phyloP scores from a whole-genome alignment of 1,284 basidiomycete genomes.

The Phenoliferia sp. region DNA sequence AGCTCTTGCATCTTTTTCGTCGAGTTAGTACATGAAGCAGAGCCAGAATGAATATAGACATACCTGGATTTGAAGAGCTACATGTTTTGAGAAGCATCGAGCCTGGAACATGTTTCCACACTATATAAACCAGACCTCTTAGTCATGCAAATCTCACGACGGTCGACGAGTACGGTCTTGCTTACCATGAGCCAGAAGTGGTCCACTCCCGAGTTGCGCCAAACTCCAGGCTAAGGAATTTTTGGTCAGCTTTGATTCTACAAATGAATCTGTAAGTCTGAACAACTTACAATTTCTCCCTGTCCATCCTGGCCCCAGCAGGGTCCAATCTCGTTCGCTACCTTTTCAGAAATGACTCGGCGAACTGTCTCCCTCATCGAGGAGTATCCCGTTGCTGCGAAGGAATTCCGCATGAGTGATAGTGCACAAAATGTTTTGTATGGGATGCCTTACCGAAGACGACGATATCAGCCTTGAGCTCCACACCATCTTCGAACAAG shows the following conservation, averaged over 20 bases:
- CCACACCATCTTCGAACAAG: constrained; percentile 42
- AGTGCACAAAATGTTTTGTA: neutral
- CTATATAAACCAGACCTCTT: neutral
- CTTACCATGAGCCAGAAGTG: constrained; percentile 56
- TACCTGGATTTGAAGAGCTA: constrained; percentile 28
- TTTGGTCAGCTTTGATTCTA: neutral
- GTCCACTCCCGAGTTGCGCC: constrained; percentile 51
- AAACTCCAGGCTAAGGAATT: constrained; percentile 41
- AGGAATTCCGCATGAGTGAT: constrained; percentile 8
- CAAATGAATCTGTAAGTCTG: neutral
- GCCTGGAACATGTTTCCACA: constrained; percentile 35
- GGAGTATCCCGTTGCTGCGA: constrained; percentile 30
- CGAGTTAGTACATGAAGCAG: neutral
- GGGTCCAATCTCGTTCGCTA: constrained; percentile 48
- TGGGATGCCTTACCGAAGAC: constrained; percentile 3
- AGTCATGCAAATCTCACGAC: neutral
- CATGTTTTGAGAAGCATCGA: constrained; percentile 18
- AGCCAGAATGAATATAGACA: too few species aligned
- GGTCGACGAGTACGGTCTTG: constrained; percentile 43
- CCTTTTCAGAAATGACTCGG: constrained; percentile 51
- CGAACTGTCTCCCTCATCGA: constrained; percentile 44
- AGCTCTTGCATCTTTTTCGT: constrained; percentile 28
- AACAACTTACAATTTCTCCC: constrained; percentile 49
- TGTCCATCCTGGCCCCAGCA: constrained; percentile 59
- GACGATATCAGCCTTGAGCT: constrained; percentile 28